Base-by-base conservation (phyloP, 2,329 filamentous ascomycete species). In the Microcyclospora tardicrescens region DNA sequence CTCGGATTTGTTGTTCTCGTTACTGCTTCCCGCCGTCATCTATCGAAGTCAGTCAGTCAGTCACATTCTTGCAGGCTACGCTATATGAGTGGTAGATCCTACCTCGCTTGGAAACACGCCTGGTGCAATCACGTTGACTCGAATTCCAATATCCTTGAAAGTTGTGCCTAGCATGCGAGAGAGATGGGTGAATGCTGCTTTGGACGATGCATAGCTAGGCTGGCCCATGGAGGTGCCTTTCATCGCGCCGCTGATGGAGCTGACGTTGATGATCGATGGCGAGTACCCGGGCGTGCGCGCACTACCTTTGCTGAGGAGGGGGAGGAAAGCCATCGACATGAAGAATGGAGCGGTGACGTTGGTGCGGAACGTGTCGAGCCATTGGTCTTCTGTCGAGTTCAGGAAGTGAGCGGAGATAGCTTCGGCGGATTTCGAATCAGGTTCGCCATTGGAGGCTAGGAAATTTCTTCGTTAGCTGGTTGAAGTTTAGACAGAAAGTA, bases 301-400 rank as follows among this genome's bases (percentile, higher is more conserved):
- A 10, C 58, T 53, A 5, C 67, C 70, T 41, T 70, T 71, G 1
- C 65, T 66, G 1, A 75, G 61, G 2, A 73, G 57, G 0, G 71
- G 71, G 2, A 75, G 57, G 50, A 76, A 69, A 1, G 68, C 69
- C 44, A 71, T 70, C 13, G 66, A 65, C 45, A 69, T 68, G 56
- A 70, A 73, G 55, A 68, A 74, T 16, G 64, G 61, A 28, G 61
- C 64, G 1, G 63, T 64, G 27, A 71, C 60, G 37, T 75, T 75
- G 14, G 66, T 71, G 38, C 64, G 60, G 54, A 71, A 70, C 1
- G 68, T 72, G 28, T 69, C 62, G 8, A 57, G 56, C 65, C 68
- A 74, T 16, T 60, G 52, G 32, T 66, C 52, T 3, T 65, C 63
- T 33, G 63, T 59, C 6, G 63, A 65, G 42, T 65, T 62, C 45